Conservation (phyloP, 352 stramenopile genomes). For the Pythium periplocum region DNA sequence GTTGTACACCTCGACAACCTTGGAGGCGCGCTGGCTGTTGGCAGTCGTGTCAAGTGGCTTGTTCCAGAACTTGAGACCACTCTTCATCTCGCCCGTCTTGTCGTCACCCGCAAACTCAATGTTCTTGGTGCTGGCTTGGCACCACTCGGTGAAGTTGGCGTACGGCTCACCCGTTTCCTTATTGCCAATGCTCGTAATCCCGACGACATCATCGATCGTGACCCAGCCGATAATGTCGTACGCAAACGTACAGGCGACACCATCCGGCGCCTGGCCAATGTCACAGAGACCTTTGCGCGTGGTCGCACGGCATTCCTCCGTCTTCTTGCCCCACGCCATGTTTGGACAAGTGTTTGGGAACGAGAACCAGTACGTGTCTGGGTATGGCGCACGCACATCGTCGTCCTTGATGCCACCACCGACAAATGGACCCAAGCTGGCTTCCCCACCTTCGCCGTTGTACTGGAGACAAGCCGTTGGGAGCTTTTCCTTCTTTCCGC, state of each 20-base stretch:
- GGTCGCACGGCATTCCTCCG: slow-evolving; percentile 27
- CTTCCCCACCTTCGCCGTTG: slow-evolving; percentile 31
- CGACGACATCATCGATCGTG: slow-evolving; percentile 72
- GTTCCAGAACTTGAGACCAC: slow-evolving; percentile 34
- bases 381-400: slow-evolving; percentile 30
- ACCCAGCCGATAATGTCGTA: slow-evolving; percentile 81
- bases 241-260: slow-evolving; percentile 74
- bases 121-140: slow-evolving; percentile 53
- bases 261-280: slow-evolving; percentile 46
- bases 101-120: slow-evolving; percentile 47
- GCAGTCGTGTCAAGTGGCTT: slow-evolving; percentile 25
- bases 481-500: slow-evolving; percentile 17
- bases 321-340: slow-evolving; percentile 41
- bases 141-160: slow-evolving; percentile 72
- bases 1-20: slow-evolving; percentile 33
- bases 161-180: slow-evolving; percentile 38
- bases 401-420: slow-evolving; percentile 36
- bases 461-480: slow-evolving; percentile 40
- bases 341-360: slow-evolving; percentile 38
- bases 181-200: slow-evolving; percentile 63
- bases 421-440: slow-evolving; percentile 45
- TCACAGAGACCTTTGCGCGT: slow-evolving; percentile 62
- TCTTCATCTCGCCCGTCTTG: slow-evolving; percentile 24
- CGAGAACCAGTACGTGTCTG: slow-evolving; percentile 38
- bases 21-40: slow-evolving; percentile 19